Evolutionary conservation across 192 early-diverging fungal species (phyloP), one percentile per base, ranked within the genome.

Genomic region (Umbelopsis isabellina): DNA sequence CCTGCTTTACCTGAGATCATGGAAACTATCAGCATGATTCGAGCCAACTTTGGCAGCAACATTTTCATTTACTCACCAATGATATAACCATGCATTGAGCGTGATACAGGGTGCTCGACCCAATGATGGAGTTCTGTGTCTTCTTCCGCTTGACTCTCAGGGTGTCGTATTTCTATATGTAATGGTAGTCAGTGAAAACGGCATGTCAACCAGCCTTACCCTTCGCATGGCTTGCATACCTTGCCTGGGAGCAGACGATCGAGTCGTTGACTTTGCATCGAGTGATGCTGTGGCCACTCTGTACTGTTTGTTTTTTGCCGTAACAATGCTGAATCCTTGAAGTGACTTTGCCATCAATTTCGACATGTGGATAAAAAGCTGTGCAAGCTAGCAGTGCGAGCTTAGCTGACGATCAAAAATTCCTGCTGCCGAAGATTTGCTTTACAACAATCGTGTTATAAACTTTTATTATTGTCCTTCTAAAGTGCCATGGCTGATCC

Each of bases 401-500:
- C 3, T 37, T n/a, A n/a, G n/a, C 35, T 37, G 35, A 37, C 35
- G 7, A 37, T 37, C 35, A 37, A 37, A 37, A 37, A 4, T 37
- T 37, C 35, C 35, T 37, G 35, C 35, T 7, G 35, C 20, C 23
- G 22, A 51, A 35, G 0, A 58, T 8, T 58, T 18, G 27, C 25
- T 25, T 11, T 61, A 61, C 16, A 33, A 27, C 37, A 55, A 9
- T 55, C 10, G 27, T 3, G 21, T 15, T 12, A 55, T 30, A 30
- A 55, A 55, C 20, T 27, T 18, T 21, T 5, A 18, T 61, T 30
- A 61, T 35, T 35, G 33, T 61, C 16, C 72, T 20, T 67, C 50
- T 41, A 69, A 69, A 20, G 55, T 46, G 21, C 69, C 76, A 44
- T 68, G 70, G 27, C 50, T 49, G 41, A 73, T 92, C 92, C 91